Evolutionary conservation across 768 basidiomycete species (phyloP).

Genomic region (Mycena latifolia): DNA sequence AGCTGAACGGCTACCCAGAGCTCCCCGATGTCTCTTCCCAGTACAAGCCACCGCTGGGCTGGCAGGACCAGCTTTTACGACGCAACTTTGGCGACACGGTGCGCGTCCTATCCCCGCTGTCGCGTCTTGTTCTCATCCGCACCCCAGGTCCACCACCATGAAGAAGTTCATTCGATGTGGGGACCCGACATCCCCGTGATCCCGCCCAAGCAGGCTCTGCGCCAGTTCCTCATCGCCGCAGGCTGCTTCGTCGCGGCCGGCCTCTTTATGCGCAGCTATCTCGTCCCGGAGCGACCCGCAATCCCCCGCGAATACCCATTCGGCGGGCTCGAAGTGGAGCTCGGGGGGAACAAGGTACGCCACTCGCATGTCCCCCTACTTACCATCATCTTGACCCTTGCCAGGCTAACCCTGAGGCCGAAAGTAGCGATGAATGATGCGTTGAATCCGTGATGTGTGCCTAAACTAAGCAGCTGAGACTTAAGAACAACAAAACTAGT

Average conservation of each 20-base stretch:
- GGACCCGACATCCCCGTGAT: conserved; percentile 82
- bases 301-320: conserved; percentile 84
- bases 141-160: conserved; percentile 79
- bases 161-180: conserved; percentile 90
- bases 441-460: background rate
- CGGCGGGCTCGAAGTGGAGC: conserved; percentile 78
- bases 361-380: background rate
- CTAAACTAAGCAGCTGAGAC: conserved; percentile 10
- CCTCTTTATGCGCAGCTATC: conserved; percentile 64
- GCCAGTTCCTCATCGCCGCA: conserved; percentile 73
- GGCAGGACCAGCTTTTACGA: conserved; percentile 82
- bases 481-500: background rate
- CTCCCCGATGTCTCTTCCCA: conserved; percentile 78
- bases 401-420: conserved; percentile 37
- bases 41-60: conserved; percentile 71
- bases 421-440: conserved; percentile 36
- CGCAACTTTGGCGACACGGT: conserved; percentile 88
- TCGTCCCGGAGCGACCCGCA: conserved; percentile 73
- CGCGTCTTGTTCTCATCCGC: conserved; percentile 28
- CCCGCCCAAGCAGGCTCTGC: conserved; percentile 68
- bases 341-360: conserved; percentile 84
- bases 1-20: conserved; percentile 79
- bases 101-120: conserved; percentile 40
- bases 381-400: conserved; percentile 22
- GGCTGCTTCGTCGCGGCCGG: conserved; percentile 76